phyloP scores from a whole-genome alignment of 1,284 basidiomycete genomes.

The Heliocybe sulcata region DNA sequence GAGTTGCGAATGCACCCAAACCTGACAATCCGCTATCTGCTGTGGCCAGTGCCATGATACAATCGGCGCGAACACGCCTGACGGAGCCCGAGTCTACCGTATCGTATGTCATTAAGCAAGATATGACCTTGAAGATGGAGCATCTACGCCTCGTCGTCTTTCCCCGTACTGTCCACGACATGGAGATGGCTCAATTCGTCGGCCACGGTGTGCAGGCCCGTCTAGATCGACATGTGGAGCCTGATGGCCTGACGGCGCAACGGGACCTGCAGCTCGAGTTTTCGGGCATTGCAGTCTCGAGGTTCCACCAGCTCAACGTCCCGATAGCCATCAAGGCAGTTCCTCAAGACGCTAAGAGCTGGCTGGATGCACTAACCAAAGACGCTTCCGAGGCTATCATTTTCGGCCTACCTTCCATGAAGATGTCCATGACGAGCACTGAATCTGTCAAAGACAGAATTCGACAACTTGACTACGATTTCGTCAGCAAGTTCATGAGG shows the following conservation, averaged over 20 bases:
- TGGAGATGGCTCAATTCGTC: conserved; percentile 66
- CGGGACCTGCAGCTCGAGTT: conserved; percentile 66
- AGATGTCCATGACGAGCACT: conserved; percentile 69
- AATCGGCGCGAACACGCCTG: conserved; percentile 61
- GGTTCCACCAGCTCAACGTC: conserved; percentile 52
- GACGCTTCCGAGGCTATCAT: conserved; percentile 62
- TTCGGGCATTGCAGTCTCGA: conserved; percentile 67
- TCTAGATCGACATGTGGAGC: conserved; percentile 52
- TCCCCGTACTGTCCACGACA: conserved; percentile 66
- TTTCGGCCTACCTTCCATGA: conserved; percentile 72
- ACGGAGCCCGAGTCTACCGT: conserved; percentile 55
- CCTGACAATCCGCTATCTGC: conserved; percentile 75
- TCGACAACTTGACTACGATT: conserved; percentile 55
- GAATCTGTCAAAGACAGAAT: conserved; percentile 35
- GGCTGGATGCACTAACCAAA: conserved; percentile 49
- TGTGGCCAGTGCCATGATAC: conserved; percentile 77
- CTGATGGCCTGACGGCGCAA: conserved; percentile 37
- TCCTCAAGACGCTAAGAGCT: conserved; percentile 36
- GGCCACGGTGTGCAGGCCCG: conserved; percentile 59
- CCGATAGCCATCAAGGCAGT: conserved; percentile 29
- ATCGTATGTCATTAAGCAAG: conserved; percentile 58
- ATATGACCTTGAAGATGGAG: conserved; percentile 62
- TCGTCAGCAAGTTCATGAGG: conserved; percentile 62
- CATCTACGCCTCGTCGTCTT: conserved; percentile 63
- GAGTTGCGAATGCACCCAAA: conserved; percentile 54